Percentiles rank a stretch among this genome's conserved stretches.
Evolutionary conservation across 2,329 filamentous ascomycete species (phyloP).

Genomic region (Venturia carpophila): DNA sequence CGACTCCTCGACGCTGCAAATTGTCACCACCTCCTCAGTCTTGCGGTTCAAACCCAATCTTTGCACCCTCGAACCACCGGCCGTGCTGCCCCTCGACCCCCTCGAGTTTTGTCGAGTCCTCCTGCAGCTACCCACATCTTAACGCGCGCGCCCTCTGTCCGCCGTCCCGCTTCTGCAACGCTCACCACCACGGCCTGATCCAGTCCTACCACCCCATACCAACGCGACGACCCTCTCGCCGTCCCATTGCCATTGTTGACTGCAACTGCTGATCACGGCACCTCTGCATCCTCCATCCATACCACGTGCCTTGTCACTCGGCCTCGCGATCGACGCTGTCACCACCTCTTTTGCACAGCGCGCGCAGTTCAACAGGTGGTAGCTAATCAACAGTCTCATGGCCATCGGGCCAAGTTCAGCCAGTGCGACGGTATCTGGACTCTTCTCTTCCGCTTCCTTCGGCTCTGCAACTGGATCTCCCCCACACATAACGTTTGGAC

Average conservation of each 20-base stretch:
- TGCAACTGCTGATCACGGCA: neutral
- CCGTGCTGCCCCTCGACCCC: neutral
- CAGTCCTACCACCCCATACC: neutral
- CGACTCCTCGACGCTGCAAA: conserved; percentile 10
- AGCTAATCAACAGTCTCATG: neutral
- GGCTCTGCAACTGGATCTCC: conserved; percentile 1
- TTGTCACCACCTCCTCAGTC: conserved; percentile 14
- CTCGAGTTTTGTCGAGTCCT: neutral
- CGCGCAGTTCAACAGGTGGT: neutral
- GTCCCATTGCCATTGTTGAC: neutral
- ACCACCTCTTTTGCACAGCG: conserved; percentile 4
- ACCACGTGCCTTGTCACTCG: neutral
- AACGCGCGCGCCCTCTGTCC: neutral
- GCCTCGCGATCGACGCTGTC: conserved; percentile 10
- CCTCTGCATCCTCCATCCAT: neutral
- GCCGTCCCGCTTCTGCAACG: neutral
- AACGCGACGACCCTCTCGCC: neutral
- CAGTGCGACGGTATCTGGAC: conserved; percentile 7
- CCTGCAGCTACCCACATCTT: neutral
- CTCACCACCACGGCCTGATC: neutral
- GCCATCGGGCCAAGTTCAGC: conserved; percentile 10
- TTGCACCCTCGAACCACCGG: neutral
- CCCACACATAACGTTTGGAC: neutral
- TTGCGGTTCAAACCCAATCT: neutral
- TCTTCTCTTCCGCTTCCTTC: neutral